These are phyloP conservation scores for Arctium minus DNA, from an alignment of 129 eudicot genomes.

Conservation along the genomic window DNA sequence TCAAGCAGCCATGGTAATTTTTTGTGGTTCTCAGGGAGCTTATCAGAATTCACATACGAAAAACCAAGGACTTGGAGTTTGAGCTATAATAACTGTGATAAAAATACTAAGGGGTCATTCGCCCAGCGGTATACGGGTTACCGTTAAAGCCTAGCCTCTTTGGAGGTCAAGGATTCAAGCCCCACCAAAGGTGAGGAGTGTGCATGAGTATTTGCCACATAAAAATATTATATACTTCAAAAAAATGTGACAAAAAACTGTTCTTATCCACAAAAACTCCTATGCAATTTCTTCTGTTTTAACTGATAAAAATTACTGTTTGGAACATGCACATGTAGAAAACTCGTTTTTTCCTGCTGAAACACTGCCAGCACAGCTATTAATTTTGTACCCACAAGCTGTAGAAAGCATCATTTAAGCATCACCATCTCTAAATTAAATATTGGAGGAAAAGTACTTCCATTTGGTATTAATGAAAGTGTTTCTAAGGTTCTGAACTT, in stretches of 20 bases:
- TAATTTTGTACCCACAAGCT: conserved; percentile 3
- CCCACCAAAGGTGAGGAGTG: neutral
- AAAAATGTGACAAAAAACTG: neutral
- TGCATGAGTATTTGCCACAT: neutral
- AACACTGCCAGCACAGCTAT: neutral
- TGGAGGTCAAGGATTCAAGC: neutral
- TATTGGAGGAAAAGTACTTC: neutral
- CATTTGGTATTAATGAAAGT: neutral
- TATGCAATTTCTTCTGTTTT: neutral
- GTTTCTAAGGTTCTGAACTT: neutral
- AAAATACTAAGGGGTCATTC: neutral
- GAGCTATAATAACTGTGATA: neutral
- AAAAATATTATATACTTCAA: neutral
- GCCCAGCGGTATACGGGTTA: neutral
- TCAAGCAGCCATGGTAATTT: neutral
- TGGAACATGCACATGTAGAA: neutral
- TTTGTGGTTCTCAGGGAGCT: neutral
- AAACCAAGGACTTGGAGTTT: neutral
- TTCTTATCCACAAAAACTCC: neutral
- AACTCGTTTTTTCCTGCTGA: neutral
- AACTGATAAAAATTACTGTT: neutral
- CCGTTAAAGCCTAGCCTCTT: neutral
- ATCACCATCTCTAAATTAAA: neutral
- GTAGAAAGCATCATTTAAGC: neutral
- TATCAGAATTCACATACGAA: neutral